Evolutionary conservation across 108 stramenopile genomes (phyloP).

Genomic region (Nitzschia sp.): DNA sequence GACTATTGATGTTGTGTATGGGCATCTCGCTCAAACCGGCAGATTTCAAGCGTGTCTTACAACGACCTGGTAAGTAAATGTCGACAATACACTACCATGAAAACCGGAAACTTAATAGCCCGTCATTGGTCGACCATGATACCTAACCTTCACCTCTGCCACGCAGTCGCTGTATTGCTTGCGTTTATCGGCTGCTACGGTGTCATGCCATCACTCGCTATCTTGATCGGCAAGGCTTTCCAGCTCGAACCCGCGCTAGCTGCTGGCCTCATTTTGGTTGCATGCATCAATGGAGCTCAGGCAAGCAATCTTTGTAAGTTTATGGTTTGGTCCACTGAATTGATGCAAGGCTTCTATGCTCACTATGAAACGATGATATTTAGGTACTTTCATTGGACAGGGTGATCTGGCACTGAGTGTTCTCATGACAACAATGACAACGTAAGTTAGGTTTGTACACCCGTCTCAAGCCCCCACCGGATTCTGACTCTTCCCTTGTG

Average conservation of each 20-base stretch:
- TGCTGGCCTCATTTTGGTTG: conserved; percentile 72
- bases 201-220: conserved; percentile 53
- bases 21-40: conserved; percentile 57
- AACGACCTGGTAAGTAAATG: conserved; percentile 39
- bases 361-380: conserved; percentile 7
- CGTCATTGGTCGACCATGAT: too few relatives aligned
- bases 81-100: not conserved
- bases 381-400: conserved; percentile 45
- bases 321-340: too few relatives aligned
- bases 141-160: not conserved
- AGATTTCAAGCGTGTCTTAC: conserved; percentile 53
- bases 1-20: conserved; percentile 63
- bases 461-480: too few relatives aligned
- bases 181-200: conserved; percentile 55
- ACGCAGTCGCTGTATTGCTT: conserved; percentile 43
- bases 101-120: too few relatives aligned
- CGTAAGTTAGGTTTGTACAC: conserved; percentile 34
- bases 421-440: conserved; percentile 69
- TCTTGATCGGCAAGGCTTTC: conserved; percentile 38
- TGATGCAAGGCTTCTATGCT: too few relatives aligned
- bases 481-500: too few relatives aligned
- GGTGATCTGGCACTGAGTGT: conserved; percentile 63
- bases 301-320: conserved; percentile 67
- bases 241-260: conserved; percentile 45
- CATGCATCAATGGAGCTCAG: conserved; percentile 67